Base-by-base conservation (phyloP, 352 stramenopile species). In the Lagenidium giganteum region DNA sequence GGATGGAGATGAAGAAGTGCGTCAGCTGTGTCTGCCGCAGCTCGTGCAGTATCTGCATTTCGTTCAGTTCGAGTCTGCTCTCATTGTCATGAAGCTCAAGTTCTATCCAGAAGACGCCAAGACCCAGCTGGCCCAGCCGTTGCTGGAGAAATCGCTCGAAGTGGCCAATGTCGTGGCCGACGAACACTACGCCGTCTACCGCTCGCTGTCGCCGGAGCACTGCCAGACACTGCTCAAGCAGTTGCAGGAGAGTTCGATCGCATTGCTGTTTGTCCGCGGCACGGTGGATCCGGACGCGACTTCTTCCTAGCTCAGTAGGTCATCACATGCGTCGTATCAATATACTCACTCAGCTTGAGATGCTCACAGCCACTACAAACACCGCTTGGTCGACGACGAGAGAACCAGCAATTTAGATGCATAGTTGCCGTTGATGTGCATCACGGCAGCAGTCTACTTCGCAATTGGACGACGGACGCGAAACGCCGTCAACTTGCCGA, bases 101-200 rank as follows among this genome's bases (percentile, higher is more conserved):
- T 70, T 75, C 48, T 93, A 86, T 29, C 78, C 75, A 7, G 47
- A 66, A 23, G 45, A 69, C 11, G 61, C 73, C 21, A 83, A 85
- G 49, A 40, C 61, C 8, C 57, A 86, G 23, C 59, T 91, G 21
- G 70, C 73, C 16, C 64, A 51, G 14, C 64, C 78, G 23, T 48
- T 90, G 29, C 53, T 88, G 20, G 71, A 82, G 28, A 86, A 93
- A 32, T 84, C 75, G 11, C 63, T 93, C 8, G 56, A 88, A 30
- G 72, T 93, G 7, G 77, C 78, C 5, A 74, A 86, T 30, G 66
- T 93, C 4, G 81, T 93, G 8, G 81, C 78, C 5, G 79, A 88
- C 49, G 71, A 90, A 17, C 69, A 84, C 42, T 89, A 89, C 43
- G 70, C 51, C 8, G 76, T 93, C 9, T 79, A 74, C 35, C 45